Evolutionary conservation across 2,329 filamentous ascomycete genomes (phyloP), one percentile per base, ranked within the genome.

Genomic region (Fusarium heterosporum): DNA sequence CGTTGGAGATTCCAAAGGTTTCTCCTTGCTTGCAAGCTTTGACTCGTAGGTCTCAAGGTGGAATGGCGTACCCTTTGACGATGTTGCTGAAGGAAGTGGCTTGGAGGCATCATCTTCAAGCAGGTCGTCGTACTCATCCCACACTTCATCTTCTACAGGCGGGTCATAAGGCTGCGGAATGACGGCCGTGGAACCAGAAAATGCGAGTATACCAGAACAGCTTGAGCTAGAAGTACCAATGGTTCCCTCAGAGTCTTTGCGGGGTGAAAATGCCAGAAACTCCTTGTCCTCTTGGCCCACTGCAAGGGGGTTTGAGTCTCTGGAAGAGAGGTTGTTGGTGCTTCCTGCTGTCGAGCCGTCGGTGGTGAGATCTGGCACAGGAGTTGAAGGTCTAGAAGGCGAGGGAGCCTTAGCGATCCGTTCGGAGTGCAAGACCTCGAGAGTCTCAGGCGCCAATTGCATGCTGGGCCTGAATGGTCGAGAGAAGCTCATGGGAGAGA

Each of bases 101-200:
- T 81, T 80, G 30, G 73, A 58, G 1, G 75, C 75, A 11, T 83
- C 84, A 12, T 92, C 89, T 51, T 92, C 91, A 53, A 97, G 86
- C 13, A 97, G 81, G 71, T 97, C 95, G 68, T 98, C 90, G 74
- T 96, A 97, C 78, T 97, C 95, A 50, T 94, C 90, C 95, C 95
- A 98, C 3, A 97, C 86, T 74, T 97, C 95, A 71, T 97, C 95
- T 68, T 96, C 92, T 1, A 82, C 87, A 6, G 90, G 84, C 0
- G 87, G 89, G 6, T 88, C 87, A 42, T 82, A 83, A 2, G 87
- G 82, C 4, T 82, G 80, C 1, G 91, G 90, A 22, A 91, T 81
- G 4, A 93, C 79, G 8, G 91, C 89, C 16, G 89, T 91, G 5
- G 89, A 87, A 8, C 85, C 85, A 13, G 84, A 83, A 65, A 85